Evolutionary conservation across 148 eudicot species (phyloP), one percentile per base, ranked within the genome.

Genomic region (Mesembryanthemum crystallinum): DNA sequence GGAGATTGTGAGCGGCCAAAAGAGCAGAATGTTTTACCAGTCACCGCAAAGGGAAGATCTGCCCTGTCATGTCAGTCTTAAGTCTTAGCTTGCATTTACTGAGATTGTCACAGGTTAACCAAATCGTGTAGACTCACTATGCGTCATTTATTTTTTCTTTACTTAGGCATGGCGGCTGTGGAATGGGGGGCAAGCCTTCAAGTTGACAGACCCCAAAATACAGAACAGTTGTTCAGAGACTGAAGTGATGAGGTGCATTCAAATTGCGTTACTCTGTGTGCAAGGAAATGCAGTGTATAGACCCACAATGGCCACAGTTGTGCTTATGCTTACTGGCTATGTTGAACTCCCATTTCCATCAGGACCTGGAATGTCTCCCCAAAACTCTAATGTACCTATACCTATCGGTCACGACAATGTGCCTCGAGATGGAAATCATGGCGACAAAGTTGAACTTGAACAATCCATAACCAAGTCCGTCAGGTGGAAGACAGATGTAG

Each of bases 1-100:
- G 71, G 97, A 92, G 73, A 84, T 89, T 47, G 78, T 88, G 55
- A 86, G 84, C 55, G 87, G 90, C 12, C 83, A 79, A 54, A 90
- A 75, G 61, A 88, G 84, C 60, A 76, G 80, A 32, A 81, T 84
- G 49, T 87, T 80, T 12, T 37, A 67, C 25, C 76, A 73, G 10
- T 29, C 25, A 25, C 39, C 55, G 18, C 73, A 39, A 35, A 23
- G 3, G 27, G 77, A 65, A 35, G 63, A 64, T 58, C 57, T 74
- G 21, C 32, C 60, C n/a, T 28, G 21, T 30, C 47, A 47, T 45
- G 77, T n/a, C n/a, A n/a, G n/a, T n/a, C n/a, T n/a, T n/a, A n/a
- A n/a, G n/a, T n/a, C n/a, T n/a, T n/a, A n/a, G n/a, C n/a, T n/a
- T n/a, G n/a, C n/a, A n/a, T n/a, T n/a, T n/a, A n/a, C n/a, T n/a